These are phyloP conservation scores for Cyclotella cryptica DNA, from an alignment of 108 stramenopile species.

Conservation along the genomic window DNA sequence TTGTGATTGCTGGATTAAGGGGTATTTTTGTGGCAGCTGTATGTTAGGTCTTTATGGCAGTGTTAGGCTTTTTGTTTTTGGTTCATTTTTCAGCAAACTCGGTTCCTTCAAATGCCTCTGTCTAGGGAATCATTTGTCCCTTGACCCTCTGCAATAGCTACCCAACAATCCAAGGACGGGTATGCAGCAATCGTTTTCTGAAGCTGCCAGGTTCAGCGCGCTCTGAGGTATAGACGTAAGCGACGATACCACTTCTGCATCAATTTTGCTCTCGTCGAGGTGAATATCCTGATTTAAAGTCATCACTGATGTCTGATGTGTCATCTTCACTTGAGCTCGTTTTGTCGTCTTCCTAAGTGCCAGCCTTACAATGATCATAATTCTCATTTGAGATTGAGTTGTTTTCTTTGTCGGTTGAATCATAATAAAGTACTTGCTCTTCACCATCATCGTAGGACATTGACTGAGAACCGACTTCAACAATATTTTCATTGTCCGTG, in stretches of 20 bases:
- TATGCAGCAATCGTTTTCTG: constrained; percentile 68
- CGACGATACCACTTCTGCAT: constrained; percentile 33
- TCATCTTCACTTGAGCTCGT: constrained; percentile 3
- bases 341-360: not conserved
- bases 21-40: too few species aligned
- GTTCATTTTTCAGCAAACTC: too few species aligned
- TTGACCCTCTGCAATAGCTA: constrained; percentile 39
- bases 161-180: constrained; percentile 88
- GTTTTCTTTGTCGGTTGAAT: not conserved
- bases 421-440: constrained; percentile 1
- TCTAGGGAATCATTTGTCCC: constrained; percentile 1
- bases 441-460: constrained; percentile 7
- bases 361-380: not conserved
- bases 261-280: constrained; percentile 28
- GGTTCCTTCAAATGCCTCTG: not conserved
- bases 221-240: constrained; percentile 63
- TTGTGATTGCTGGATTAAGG: too few species aligned
- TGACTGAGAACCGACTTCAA: constrained; percentile 4
- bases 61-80: too few species aligned
- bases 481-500: not conserved
- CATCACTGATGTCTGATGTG: constrained; percentile 9
- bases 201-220: constrained; percentile 70
- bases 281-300: constrained; percentile 15
- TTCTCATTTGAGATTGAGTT: not conserved
- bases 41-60: too few species aligned